Conservation (phyloP, 108 stramenopile species). For the Discostella stelligeroides region DNA sequence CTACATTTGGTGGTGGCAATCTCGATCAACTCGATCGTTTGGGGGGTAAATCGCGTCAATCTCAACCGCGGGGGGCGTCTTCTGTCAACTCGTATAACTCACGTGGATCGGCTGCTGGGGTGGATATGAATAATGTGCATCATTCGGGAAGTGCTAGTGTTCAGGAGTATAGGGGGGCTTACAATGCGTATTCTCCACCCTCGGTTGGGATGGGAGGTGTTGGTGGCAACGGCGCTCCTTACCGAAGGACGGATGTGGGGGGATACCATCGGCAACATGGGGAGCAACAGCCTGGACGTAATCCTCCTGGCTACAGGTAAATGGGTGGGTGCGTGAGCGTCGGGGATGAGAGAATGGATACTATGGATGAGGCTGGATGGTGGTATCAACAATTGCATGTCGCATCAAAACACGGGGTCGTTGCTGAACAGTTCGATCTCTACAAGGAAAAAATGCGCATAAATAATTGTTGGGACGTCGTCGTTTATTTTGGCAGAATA, state of each 20-base stretch:
- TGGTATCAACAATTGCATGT: too few species aligned
- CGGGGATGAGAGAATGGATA: background rate
- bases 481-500: too few species aligned
- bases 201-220: background rate
- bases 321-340: background rate
- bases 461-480: too few species aligned
- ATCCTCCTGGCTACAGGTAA: slow-evolving; percentile 12
- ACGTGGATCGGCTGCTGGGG: slow-evolving; percentile 14
- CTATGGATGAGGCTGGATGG: too few species aligned
- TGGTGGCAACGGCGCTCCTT: background rate
- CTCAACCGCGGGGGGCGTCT: slow-evolving; percentile 5
- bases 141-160: slow-evolving; percentile 33
- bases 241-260: background rate
- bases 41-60: background rate
- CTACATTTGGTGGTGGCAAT: slow-evolving; percentile 7
- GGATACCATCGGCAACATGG: background rate
- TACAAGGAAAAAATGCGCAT: too few species aligned
- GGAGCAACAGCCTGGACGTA: too few species aligned
- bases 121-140: background rate
- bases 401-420: too few species aligned
- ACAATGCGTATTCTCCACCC: background rate
- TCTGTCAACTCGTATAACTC: slow-evolving; percentile 38
- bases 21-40: slow-evolving; percentile 30
- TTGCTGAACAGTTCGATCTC: too few species aligned
- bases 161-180: background rate